Evolutionary conservation across 164 flowering plant species (phyloP), one percentile per base, ranked within the genome.

Genomic region (Annona cherimola): DNA sequence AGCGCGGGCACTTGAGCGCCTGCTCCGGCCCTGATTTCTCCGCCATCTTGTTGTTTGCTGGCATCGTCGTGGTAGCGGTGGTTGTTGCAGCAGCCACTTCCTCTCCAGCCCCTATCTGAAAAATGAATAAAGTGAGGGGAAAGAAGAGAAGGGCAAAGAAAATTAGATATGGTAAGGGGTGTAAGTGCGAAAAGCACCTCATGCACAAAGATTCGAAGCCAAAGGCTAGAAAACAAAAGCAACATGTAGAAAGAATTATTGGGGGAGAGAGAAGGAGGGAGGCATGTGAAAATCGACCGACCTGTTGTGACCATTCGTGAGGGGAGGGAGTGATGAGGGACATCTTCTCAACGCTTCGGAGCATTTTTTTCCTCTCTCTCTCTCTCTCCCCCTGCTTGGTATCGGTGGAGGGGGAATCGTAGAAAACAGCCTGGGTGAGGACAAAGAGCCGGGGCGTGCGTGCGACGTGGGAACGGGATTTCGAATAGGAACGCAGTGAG

Each of bases 1-100:
- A 91, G 7, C 97, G 85, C 39, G 94, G 97, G 63, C 94, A 91
- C 68, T 79, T 91, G 2, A 82, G 83, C 1, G 83, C 74, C 57
- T 26, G 71, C 5, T 76, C 75, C 20, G 66, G 73, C 19, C 67
- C 50, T 66, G 74, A 43, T 67, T 73, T 70, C 63, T 76, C 82
- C 77, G 71, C 71, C 55, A 71, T 18, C 60, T 64, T 71, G 55
- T 59, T 68, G 70, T 42, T 70, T 55, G 74, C 41, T 45, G 76
- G 6, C 42, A 50, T 61, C 45, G 41, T 42, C 3, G n/a, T 3
- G 42, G 16, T 20, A 0, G 14, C 63, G 6, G 20, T 44, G 64
- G 69, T 72, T 72, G 66, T 45, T 35, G 68, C 69, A 68, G 75
- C 16, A 39, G 26, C 66, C 35, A 66, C 73, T 35, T 41, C 19